Conservation (phyloP, 345 rosid genomes). For the Carallia pectinifolia region DNA sequence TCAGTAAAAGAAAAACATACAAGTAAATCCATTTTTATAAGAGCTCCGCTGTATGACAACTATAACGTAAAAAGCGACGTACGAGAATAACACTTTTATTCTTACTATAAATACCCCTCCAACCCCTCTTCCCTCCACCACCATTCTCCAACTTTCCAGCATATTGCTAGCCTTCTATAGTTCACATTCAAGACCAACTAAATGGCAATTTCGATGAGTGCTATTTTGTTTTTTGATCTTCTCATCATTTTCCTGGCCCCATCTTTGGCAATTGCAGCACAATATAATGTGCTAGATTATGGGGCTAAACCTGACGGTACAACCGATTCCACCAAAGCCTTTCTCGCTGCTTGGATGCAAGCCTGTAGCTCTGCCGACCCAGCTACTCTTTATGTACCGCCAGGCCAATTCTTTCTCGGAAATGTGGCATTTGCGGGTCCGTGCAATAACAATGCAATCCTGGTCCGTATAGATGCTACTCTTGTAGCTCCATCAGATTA, state of each 20-base stretch:
- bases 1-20: neutral
- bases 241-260: neutral
- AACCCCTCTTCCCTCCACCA: neutral
- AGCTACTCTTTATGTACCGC: slow-evolving; percentile 52
- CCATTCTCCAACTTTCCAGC: neutral
- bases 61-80: no score
- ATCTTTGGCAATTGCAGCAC: slow-evolving; percentile 4
- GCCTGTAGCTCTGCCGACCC: slow-evolving; percentile 54
- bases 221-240: neutral
- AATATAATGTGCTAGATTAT: slow-evolving; percentile 10
- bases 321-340: slow-evolving; percentile 57
- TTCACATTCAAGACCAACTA: neutral
- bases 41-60: no score
- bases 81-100: no score
- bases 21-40: no score
- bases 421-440: slow-evolving; percentile 49
- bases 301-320: slow-evolving; percentile 56
- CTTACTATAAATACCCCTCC: neutral
- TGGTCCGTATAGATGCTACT: slow-evolving; percentile 52
- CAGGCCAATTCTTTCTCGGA: slow-evolving; percentile 44
- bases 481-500: slow-evolving; percentile 66
- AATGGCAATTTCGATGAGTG: neutral
- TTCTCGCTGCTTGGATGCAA: slow-evolving; percentile 44
- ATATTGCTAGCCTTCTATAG: neutral
- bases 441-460: slow-evolving; percentile 48